Evolutionary conservation across 164 flowering plant genomes (phyloP).

Genomic region (Vitis rotundifolia): DNA sequence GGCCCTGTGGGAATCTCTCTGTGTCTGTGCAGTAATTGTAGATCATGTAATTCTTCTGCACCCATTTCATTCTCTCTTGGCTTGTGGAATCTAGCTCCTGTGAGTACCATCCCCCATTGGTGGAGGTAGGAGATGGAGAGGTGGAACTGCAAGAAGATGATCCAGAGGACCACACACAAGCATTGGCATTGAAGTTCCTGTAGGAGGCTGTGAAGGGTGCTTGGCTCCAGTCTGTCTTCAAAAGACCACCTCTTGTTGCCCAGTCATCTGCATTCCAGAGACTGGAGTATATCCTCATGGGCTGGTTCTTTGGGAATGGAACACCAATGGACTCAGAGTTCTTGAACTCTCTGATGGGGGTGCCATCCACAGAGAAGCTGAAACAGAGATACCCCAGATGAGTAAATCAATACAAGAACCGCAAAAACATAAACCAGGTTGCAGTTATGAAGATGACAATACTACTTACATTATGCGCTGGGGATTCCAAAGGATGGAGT

Average conservation of each 20-base stretch:
- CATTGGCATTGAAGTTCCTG: slow-evolving; percentile 25
- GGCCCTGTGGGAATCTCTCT: slow-evolving; percentile 35
- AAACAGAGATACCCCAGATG: neutral
- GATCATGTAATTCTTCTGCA: slow-evolving; percentile 35
- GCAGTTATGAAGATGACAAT: neutral
- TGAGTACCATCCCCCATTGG: slow-evolving; percentile 14
- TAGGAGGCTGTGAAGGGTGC: slow-evolving; percentile 44
- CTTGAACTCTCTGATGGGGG: slow-evolving; percentile 43
- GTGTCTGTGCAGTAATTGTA: slow-evolving; percentile 40
- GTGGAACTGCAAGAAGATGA: slow-evolving; percentile 18
- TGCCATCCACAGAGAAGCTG: slow-evolving; percentile 38
- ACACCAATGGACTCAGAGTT: slow-evolving; percentile 28
- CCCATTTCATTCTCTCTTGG: slow-evolving; percentile 25
- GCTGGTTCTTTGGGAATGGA: slow-evolving; percentile 28
- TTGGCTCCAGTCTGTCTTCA: slow-evolving; percentile 42
- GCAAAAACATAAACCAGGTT: neutral
- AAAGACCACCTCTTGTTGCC: slow-evolving; percentile 40
- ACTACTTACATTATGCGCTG: slow-evolving; percentile 32
- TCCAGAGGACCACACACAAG: slow-evolving; percentile 27
- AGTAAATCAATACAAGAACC: neutral
- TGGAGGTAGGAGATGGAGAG: neutral
- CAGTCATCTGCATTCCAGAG: slow-evolving; percentile 46
- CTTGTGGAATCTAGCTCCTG: slow-evolving; percentile 22
- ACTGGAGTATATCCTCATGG: slow-evolving; percentile 40
- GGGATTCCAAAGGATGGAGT: slow-evolving; percentile 35